These are phyloP conservation scores for Dipodascus geniculatus DNA, from an alignment of 805 yeast species.

Conservation along the genomic window DNA sequence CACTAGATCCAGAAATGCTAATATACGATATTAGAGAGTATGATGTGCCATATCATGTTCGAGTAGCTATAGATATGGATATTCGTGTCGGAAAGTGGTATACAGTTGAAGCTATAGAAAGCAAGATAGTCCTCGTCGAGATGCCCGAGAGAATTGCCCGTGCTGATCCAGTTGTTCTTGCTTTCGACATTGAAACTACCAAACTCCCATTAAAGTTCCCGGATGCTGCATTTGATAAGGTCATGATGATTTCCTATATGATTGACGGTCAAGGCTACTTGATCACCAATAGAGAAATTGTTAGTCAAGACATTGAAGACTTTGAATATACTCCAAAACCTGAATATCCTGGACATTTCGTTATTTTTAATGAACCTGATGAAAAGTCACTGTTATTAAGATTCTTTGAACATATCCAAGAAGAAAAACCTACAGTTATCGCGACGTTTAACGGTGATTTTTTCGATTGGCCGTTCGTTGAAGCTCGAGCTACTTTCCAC, in stretches of 20 bases:
- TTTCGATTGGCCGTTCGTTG: conserved; percentile 98
- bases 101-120: conserved; percentile 53
- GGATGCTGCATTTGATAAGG: conserved; percentile 77
- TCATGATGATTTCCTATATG: conserved; percentile 99
- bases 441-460: conserved; percentile 98
- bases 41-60: conserved; percentile 93
- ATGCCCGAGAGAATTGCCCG: conserved; percentile 73
- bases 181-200: conserved; percentile 96
- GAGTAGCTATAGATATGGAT: conserved; percentile 83
- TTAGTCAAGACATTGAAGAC: conserved; percentile 89
- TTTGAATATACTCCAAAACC: conserved; percentile 97
- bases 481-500: conserved; percentile 71
- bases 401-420: conserved; percentile 85
- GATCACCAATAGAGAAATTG: conserved; percentile 89
- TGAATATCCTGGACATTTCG: conserved; percentile 82
- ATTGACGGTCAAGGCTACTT: conserved; percentile 94
- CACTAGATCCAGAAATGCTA: conserved; percentile 41
- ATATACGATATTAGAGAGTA: conserved; percentile 81
- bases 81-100: conserved; percentile 96
- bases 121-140: conserved; percentile 42
- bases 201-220: conserved; percentile 95
- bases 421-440: conserved; percentile 86
- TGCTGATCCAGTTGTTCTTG: conserved; percentile 94
- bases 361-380: conserved; percentile 80
- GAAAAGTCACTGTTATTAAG: conserved; percentile 63